Conservation (phyloP, 2,329 filamentous ascomycete species). For the Plectosphaerella sp. region DNA sequence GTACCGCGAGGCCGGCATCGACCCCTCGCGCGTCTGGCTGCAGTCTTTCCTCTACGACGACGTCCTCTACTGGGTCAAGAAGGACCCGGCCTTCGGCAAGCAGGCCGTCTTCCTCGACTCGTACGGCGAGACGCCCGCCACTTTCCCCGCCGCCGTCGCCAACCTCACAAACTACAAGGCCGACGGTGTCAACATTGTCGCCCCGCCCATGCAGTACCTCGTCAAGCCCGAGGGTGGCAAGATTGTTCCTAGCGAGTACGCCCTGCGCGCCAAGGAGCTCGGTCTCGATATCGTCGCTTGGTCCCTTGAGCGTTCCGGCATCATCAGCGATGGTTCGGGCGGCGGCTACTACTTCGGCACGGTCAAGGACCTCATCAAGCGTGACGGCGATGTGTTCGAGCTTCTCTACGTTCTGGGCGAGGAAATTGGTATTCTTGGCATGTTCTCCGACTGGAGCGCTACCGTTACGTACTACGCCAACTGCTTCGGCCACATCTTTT, state of each 20-base stretch:
- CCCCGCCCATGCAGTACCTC: conserved; percentile 60
- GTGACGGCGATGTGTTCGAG: conserved; percentile 63
- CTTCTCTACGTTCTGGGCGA: conserved; percentile 61
- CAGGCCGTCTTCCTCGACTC: conserved; percentile 65
- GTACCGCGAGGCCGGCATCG: conserved; percentile 48
- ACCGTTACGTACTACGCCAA: conserved; percentile 70
- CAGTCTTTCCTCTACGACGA: conserved; percentile 65
- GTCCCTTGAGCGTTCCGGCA: conserved; percentile 63
- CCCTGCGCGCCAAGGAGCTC: conserved; percentile 52
- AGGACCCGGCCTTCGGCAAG: conserved; percentile 54
- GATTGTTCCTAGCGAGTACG: conserved; percentile 61
- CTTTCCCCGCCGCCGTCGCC: conserved; percentile 48
- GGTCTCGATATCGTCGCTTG: conserved; percentile 64
- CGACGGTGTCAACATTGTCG: conserved; percentile 57
- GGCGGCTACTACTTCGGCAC: conserved; percentile 53
- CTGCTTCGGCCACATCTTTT: conserved; percentile 46
- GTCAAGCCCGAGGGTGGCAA: conserved; percentile 45
- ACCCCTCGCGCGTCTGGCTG: conserved; percentile 50
- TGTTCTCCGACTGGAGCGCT: conserved; percentile 68
- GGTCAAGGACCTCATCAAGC: conserved; percentile 48
- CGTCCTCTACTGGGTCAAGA: conserved; percentile 62
- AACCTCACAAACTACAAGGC: conserved; percentile 51
- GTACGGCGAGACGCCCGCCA: conserved; percentile 48
- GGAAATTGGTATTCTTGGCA: conserved; percentile 54
- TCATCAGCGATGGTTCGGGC: conserved; percentile 44